phyloP scores from a whole-genome alignment of 352 stramenopile genomes.

The Pythium apleroticum region DNA sequence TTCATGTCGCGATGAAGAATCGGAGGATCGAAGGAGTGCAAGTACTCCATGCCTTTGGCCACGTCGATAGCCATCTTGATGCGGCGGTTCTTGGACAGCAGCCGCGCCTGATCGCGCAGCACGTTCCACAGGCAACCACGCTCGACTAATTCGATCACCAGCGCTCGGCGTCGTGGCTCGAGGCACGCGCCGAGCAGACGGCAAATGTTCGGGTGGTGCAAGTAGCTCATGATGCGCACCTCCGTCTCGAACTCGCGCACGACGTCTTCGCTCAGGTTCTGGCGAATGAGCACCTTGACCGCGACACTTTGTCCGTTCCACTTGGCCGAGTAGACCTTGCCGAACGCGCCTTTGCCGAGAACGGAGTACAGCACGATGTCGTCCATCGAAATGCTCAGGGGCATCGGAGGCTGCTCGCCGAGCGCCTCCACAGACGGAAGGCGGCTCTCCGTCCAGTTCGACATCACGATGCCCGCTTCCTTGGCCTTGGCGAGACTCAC shows the following conservation, averaged over 20 bases:
- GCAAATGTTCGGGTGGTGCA: slow-evolving; percentile 97
- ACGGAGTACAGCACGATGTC: slow-evolving; percentile 56
- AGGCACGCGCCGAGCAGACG: slow-evolving; percentile 95
- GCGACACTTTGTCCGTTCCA: slow-evolving; percentile 62
- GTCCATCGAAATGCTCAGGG: slow-evolving; percentile 58
- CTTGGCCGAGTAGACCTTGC: slow-evolving; percentile 67
- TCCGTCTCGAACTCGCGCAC: slow-evolving; percentile 80
- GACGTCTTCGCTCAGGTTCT: slow-evolving; percentile 68
- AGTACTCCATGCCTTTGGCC: slow-evolving; percentile 86
- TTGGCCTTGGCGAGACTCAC: slow-evolving; percentile 54
- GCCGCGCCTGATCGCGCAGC: slow-evolving; percentile 63
- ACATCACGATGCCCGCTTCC: slow-evolving; percentile 62
- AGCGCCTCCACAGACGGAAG: slow-evolving; percentile 25
- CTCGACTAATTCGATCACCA: slow-evolving; percentile 94
- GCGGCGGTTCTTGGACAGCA: slow-evolving; percentile 46
- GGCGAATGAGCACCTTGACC: slow-evolving; percentile 74
- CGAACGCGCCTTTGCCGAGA: slow-evolving; percentile 80
- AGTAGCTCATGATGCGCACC: slow-evolving; percentile 84
- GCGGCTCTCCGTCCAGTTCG: slow-evolving; percentile 41
- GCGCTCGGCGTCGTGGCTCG: slow-evolving; percentile 89
- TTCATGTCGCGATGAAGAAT: slow-evolving; percentile 92
- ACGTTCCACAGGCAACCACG: slow-evolving; percentile 94
- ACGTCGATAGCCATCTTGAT: slow-evolving; percentile 68
- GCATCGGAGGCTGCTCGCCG: slow-evolving; percentile 30
- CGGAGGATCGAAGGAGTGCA: slow-evolving; percentile 82